Base-by-base conservation (phyloP, 1,139 yeast genomes). In the Eremothecium coryli region DNA sequence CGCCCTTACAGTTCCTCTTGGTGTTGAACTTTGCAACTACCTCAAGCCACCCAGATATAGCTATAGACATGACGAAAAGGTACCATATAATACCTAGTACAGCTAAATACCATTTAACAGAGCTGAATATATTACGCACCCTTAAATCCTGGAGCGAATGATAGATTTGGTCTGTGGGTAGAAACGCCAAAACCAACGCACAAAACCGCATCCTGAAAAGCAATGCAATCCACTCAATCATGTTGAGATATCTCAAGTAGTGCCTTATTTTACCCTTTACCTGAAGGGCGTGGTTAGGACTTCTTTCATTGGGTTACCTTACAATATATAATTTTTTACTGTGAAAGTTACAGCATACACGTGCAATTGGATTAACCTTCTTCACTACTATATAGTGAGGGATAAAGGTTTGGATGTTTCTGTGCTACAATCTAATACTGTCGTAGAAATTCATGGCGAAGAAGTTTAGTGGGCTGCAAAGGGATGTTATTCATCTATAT, bases 401-500 rank as follows among this genome's bases (percentile, higher is more conserved):
- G n/a, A n/a, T n/a, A n/a, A n/a, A n/a, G n/a, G n/a, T n/a, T n/a
- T n/a, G n/a, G n/a, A n/a, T n/a, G n/a, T n/a, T n/a, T n/a, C n/a
- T n/a, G n/a, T n/a, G n/a, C n/a, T n/a, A n/a, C n/a, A n/a, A n/a
- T n/a, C n/a, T n/a, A n/a, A n/a, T n/a, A n/a, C n/a, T n/a, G n/a
- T n/a, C n/a, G n/a, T n/a, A n/a, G n/a, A n/a, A 4, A 25, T n/a
- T 6, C 15, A 48, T 48, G 49, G 45, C 44, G 23, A 53, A 45
- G 39, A 56, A 54, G 38, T 58, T 73, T 18, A 74, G 81, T 18
- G 84, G 82, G 3, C 52, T 76, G 16, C 82, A 76, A 46, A 68
- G 66, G 42, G 81, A 76, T 32, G 88, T 79, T 2, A 58, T 80
- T 8, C 71, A 68, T 40, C 61, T 80, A 12, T 81, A 80, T 56